Evolutionary conservation across 192 early-diverging fungal genomes (phyloP), one percentile per base, ranked within the genome.

Genomic region (Dissophora ornata): DNA sequence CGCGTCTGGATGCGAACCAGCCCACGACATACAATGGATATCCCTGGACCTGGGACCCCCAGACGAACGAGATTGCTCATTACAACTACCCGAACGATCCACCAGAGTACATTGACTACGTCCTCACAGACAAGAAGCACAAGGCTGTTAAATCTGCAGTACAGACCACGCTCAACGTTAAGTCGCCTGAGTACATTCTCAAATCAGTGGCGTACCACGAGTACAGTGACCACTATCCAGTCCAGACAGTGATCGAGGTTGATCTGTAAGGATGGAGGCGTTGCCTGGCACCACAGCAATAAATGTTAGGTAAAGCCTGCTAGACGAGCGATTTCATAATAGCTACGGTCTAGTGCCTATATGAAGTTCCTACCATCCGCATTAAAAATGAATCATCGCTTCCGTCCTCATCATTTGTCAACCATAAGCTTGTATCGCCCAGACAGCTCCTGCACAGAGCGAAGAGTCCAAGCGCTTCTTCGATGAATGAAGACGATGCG

Each of bases 191-290:
- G 6, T 77, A 61, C 34, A 26, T 47, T 21, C 32, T 77, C 33
- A 53, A 66, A 12, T 25, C n/a, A 16, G 59, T 24, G 6, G 46
- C 73, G 4, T 77, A 77, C 46, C 53, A 67, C 15, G 73, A 77
- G 16, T 77, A 67, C 49, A 61, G 57, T 16, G 73, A 77, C 25
- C 73, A 77, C 30, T 77, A 67, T 19, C 73, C 73, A 4, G 73
- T 77, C 28, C 28, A 19, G 1, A 36, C 44, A 4, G 30, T 61
- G 10, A 62, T 77, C 32, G 13, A 57, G 6, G 51, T 57, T 5
- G 59, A 67, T 25, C 36, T 77, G 34, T 55, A 52, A 52, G 26
- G 0, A n/a, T n/a, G n/a, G n/a, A n/a, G n/a, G n/a, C n/a, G n/a
- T n/a, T n/a, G n/a, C n/a, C n/a, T n/a, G n/a, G n/a, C n/a, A n/a